phyloP scores from a whole-genome alignment of 2,329 filamentous ascomycete species.

The Fusarium marasasianum region DNA sequence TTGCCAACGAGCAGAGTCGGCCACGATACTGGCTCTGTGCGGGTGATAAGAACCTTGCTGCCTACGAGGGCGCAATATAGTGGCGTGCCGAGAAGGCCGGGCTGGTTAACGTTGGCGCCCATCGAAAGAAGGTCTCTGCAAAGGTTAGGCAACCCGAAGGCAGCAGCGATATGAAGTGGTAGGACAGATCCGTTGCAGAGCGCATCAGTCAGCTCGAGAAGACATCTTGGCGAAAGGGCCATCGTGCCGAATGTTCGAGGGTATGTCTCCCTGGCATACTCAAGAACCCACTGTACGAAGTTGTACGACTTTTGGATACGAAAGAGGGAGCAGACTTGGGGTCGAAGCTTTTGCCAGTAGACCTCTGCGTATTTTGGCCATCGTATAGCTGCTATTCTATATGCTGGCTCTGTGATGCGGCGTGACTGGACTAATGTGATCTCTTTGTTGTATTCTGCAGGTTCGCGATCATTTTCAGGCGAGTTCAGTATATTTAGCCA shows the following conservation, averaged over 20 bases:
- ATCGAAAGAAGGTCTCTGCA: constrained; percentile 40
- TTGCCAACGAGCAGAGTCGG: constrained; percentile 19
- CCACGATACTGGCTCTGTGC: constrained; percentile 37
- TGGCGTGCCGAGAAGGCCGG: constrained; percentile 44
- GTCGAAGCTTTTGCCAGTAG: constrained; percentile 43
- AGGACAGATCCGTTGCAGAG: constrained; percentile 43
- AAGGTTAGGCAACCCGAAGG: constrained; percentile 45
- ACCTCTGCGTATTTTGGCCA: constrained; percentile 43
- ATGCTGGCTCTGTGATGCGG: constrained; percentile 37
- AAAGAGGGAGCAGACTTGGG: constrained; percentile 45
- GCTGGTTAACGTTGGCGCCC: constrained; percentile 33
- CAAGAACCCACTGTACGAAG: constrained; percentile 51
- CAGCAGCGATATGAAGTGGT: constrained; percentile 49
- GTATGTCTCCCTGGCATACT: constrained; percentile 46
- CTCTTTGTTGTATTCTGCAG: constrained; percentile 43
- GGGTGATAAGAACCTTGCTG: constrained; percentile 36
- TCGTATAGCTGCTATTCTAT: constrained; percentile 38
- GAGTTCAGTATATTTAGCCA: constrained; percentile 39
- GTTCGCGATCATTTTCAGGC: constrained; percentile 38
- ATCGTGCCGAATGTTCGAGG: constrained; percentile 38
- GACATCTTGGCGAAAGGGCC: constrained; percentile 33
- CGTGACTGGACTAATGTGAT: constrained; percentile 33
- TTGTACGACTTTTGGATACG: constrained; percentile 37
- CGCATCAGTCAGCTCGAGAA: constrained; percentile 45
- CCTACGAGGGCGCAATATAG: constrained; percentile 50